Conservation (phyloP, 495 filamentous ascomycete genomes). For the Penicillium coffeae region DNA sequence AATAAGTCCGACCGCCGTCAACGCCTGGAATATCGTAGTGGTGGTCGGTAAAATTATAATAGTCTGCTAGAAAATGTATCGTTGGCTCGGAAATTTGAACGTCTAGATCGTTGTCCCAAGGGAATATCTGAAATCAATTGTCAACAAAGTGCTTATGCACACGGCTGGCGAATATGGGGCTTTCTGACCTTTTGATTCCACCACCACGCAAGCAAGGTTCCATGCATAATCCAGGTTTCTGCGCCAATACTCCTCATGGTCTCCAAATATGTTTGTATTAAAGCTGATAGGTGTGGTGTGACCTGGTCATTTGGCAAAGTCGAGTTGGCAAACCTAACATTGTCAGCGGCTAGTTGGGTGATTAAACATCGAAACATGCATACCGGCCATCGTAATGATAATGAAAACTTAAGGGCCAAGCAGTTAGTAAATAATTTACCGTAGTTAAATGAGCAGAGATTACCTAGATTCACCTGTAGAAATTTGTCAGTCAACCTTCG, state of each 20-base stretch:
- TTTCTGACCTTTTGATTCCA: constrained; percentile 53
- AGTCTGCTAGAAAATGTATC: constrained; percentile 53
- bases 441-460: constrained; percentile 10
- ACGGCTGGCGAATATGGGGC: not conserved
- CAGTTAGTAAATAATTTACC: constrained; percentile 3
- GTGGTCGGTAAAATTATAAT: constrained; percentile 63
- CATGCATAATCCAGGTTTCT: constrained; percentile 64
- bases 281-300: constrained; percentile 40
- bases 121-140: constrained; percentile 43
- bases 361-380: constrained; percentile 4
- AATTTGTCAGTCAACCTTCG: constrained; percentile 7
- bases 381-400: constrained; percentile 62
- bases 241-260: constrained; percentile 54
- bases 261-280: constrained; percentile 53
- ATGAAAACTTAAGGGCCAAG: constrained; percentile 44
- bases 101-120: constrained; percentile 62
- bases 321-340: constrained; percentile 45
- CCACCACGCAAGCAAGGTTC: constrained; percentile 58
- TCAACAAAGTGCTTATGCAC: not conserved
- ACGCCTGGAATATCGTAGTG: constrained; percentile 45
- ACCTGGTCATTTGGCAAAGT: constrained; percentile 47
- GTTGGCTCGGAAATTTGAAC: constrained; percentile 55
- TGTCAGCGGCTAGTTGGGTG: constrained; percentile 11
- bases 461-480: constrained; percentile 53
- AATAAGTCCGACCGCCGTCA: constrained; percentile 43